These are phyloP conservation scores for Fusarium sp. DNA, from an alignment of 2,329 filamentous ascomycete species.

Conservation along the genomic window DNA sequence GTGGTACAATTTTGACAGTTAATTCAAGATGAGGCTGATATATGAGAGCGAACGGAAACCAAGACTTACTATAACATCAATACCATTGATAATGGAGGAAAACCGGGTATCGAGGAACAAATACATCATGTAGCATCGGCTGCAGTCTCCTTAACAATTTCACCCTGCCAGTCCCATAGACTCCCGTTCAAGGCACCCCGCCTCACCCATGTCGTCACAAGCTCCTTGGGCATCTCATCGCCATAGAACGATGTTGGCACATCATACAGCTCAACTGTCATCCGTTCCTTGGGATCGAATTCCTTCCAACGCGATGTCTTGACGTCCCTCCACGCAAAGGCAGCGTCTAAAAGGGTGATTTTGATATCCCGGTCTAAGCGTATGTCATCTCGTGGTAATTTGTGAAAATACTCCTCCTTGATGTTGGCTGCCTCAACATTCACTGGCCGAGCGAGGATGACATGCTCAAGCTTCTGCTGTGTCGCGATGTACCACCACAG, in stretches of 20 bases:
- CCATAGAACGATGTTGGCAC: conserved; percentile 52
- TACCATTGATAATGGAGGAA: not conserved
- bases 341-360: conserved; percentile 47
- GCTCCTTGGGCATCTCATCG: conserved; percentile 47
- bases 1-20: no score
- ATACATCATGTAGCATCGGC: not conserved
- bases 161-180: conserved; percentile 49
- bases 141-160: conserved; percentile 16
- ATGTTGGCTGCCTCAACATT: conserved; percentile 46
- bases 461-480: conserved; percentile 49
- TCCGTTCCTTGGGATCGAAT: conserved; percentile 48
- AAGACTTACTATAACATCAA: not conserved
- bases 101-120: not conserved
- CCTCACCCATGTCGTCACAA: conserved; percentile 54
- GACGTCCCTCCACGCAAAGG: conserved; percentile 36
- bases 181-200: conserved; percentile 52
- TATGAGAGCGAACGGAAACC: not conserved
- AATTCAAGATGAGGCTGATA: not conserved
- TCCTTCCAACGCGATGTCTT: conserved; percentile 45
- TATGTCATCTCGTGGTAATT: conserved; percentile 41
- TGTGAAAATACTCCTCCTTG: conserved; percentile 54
- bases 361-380: conserved; percentile 42
- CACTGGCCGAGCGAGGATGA: conserved; percentile 54
- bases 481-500: conserved; percentile 52
- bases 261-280: conserved; percentile 52